Evolutionary conservation across 2,329 filamentous ascomycete species (phyloP).

Genomic region (Coleophoma eucalyptorum): DNA sequence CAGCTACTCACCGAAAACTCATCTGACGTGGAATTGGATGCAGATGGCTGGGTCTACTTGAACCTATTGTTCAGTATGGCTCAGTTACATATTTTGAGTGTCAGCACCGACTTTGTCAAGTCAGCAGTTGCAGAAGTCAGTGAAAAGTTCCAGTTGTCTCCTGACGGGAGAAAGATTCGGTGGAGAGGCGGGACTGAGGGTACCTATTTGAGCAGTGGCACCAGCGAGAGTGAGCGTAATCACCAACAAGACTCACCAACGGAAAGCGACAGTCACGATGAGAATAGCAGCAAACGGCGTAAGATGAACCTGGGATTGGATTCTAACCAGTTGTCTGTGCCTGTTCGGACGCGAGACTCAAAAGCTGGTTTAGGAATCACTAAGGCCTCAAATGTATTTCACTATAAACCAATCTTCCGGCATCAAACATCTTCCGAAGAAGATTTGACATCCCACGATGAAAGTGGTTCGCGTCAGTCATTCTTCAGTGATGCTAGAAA

Average conservation of each 20-base stretch:
- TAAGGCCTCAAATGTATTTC: constrained; percentile 33
- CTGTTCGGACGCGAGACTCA: no score
- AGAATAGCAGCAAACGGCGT: constrained; percentile 16
- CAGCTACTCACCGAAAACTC: constrained; percentile 43
- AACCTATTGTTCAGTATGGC: constrained; percentile 79
- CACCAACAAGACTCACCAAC: constrained; percentile 37
- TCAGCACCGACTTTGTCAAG: constrained; percentile 74
- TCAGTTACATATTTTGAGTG: constrained; percentile 80
- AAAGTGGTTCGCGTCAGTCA: constrained; percentile 33
- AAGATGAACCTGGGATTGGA: constrained; percentile 11
- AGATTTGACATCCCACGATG: constrained; percentile 40
- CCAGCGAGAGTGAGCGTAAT: constrained; percentile 46
- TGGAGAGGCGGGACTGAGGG: constrained; percentile 70
- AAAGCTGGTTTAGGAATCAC: no score
- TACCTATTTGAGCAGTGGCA: constrained; percentile 64
- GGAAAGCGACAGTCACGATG: constrained; percentile 17
- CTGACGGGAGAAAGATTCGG: constrained; percentile 73
- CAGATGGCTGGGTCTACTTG: constrained; percentile 77
- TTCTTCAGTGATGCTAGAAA: not conserved
- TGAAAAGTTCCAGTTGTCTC: constrained; percentile 71
- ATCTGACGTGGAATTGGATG: constrained; percentile 53
- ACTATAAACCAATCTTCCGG: constrained; percentile 48
- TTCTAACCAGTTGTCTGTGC: constrained; percentile 1
- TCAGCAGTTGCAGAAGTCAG: constrained; percentile 68
- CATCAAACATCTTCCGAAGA: constrained; percentile 43